phyloP scores from a whole-genome alignment of 192 early-diverging fungal species.

The Endogone sp. region DNA sequence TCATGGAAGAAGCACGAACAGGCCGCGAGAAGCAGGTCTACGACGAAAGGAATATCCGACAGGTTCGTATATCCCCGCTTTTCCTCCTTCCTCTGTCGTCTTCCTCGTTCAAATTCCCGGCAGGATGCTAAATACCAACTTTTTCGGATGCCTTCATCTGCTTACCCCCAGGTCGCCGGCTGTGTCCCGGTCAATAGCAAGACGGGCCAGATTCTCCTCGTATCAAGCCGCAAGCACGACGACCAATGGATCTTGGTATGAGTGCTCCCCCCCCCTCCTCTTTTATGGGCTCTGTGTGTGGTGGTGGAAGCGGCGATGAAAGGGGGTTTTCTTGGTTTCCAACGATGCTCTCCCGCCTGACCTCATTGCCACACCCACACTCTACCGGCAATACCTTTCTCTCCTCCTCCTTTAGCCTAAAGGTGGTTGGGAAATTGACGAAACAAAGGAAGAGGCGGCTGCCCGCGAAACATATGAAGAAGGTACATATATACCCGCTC shows the following conservation, averaged over 20 bases:
- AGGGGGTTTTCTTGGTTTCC: neutral
- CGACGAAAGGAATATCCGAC: conserved; percentile 4
- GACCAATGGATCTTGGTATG: conserved; percentile 48
- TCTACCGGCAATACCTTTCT: neutral
- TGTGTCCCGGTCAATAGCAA: conserved; percentile 49
- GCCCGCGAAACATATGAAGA: conserved; percentile 62
- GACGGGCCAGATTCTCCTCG: conserved; percentile 41
- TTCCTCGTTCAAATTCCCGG: neutral
- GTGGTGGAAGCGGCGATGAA: neutral
- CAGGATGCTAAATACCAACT: too few relatives aligned
- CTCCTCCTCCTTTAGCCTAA: conserved; percentile 36
- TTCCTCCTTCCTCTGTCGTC: neutral
- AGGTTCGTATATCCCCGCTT: conserved; percentile 6
- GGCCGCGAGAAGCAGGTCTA: conserved; percentile 22
- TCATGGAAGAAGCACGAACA: conserved; percentile 23
- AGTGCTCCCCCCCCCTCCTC: neutral
- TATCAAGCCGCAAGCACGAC: conserved; percentile 41
- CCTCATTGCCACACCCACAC: neutral
- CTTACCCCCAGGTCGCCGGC: conserved; percentile 42
- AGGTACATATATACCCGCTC: conserved; percentile 17
- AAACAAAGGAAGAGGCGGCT: conserved; percentile 51
- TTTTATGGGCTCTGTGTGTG: neutral
- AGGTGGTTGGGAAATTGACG: conserved; percentile 63
- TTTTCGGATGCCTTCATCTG: neutral
- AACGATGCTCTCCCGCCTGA: neutral